Percentiles rank a stretch among this genome's conserved stretches.
Evolutionary conservation across 1,284 basidiomycete genomes (phyloP).

Genomic region (Naganishia sp.): DNA sequence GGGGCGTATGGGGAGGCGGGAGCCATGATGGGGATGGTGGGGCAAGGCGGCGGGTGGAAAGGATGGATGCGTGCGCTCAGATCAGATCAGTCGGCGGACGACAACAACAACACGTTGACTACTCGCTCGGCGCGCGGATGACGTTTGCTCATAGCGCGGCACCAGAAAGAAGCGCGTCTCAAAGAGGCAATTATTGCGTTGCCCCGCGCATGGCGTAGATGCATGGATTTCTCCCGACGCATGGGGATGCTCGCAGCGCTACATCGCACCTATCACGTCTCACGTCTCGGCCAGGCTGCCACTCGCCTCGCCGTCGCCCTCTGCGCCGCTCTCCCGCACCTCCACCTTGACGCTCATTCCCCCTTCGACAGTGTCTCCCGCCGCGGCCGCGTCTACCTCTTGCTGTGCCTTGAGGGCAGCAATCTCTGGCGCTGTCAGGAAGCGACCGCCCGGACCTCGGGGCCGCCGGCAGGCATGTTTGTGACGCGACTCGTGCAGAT

Average conservation of each 20-base stretch:
- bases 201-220: too few relatives aligned
- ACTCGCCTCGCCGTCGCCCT: too few relatives aligned
- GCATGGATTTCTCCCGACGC: too few relatives aligned
- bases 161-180: too few relatives aligned
- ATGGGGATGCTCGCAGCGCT: too few relatives aligned
- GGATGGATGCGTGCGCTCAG: too few relatives aligned
- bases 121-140: too few relatives aligned
- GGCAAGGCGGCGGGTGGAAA: not conserved
- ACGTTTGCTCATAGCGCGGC: too few relatives aligned
- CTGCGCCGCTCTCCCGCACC: not conserved
- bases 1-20: not conserved
- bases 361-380: not conserved
- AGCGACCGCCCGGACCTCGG: conserved; percentile 91
- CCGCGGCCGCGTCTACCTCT: conserved; percentile 2
- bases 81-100: too few relatives aligned
- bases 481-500: conserved; percentile 94
- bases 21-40: conserved; percentile 2
- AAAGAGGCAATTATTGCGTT: not conserved
- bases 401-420: conserved; percentile 52
- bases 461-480: conserved; percentile 97
- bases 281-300: too few relatives aligned
- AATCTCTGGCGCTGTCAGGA: conserved; percentile 92
- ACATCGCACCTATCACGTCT: too few relatives aligned
- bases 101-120: too few relatives aligned
- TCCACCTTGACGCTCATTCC: conserved; percentile 4